Base-by-base conservation (phyloP, 202 grass and related monocot species). In the Cymbopogon flexuosus region DNA sequence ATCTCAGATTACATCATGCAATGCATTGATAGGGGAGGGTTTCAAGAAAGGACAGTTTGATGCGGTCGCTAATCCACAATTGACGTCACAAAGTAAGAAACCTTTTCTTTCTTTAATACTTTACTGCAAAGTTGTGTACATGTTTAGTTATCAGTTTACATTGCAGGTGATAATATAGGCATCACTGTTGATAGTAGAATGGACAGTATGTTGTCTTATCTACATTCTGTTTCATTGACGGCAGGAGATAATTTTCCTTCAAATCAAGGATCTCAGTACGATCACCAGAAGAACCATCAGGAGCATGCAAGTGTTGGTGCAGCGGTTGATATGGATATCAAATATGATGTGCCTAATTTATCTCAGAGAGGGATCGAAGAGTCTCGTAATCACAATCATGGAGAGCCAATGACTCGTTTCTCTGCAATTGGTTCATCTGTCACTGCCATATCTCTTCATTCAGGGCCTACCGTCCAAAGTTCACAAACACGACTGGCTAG, bases 211-310 rank as follows among this genome's bases (percentile, higher is more conserved):
- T 89, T 75, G 61, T 90, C 91, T 90, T 90, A 90, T 81, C 71
- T 94, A 75, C 85, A 89, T 87, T 90, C 83, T 90, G 85, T 94
- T 73, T 85, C 88, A 82, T 89, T 97, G 84, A 81, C 88, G 79
- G 84, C 86, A 83, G 79, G 77, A 81, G 88, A 88, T 74, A 61
- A 85, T 78, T 79, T 70, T 88, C 89, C 82, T 77, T 46, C 29
- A 14, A 83, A 74, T 76, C 68, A 72, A 78, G 64, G 12, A 37
- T 29, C 42, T 56, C 52, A 56, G 70, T 41, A 74, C 35, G 72
- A 84, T 86, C 75, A 80, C 27, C 71, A 60, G 18, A n/a, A 13
- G 77, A 82, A 84, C 21, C 57, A 85, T 24, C 86, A 88, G 67
- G 83, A 84, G 71, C 58, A 82, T 71, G 63, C 30, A 70, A 86